Base-by-base conservation (phyloP, 148 eudicot species). In the Hydrangea macrophylla region DNA sequence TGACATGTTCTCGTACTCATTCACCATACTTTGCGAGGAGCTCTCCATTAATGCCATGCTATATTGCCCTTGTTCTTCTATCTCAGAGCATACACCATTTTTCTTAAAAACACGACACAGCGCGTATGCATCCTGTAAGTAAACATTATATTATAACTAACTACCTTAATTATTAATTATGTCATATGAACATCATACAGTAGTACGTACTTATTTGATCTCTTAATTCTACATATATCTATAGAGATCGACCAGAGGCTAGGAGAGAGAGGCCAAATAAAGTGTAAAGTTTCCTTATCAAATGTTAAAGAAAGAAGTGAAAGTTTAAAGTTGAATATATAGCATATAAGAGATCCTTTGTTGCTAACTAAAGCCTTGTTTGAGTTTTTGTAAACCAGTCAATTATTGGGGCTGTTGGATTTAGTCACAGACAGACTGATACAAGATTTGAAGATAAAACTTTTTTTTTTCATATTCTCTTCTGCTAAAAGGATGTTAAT, bases 91-190 rank as follows among this genome's bases (percentile, higher is more conserved):
- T 5, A 85, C 37, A 5, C 88, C 86, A 26, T 88, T 88, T 71
- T 88, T 88, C 83, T 88, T 88, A 64, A 88, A 88, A 23, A 88
- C 93, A 2, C 93, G 88, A 48, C 93, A 88, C 61, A 88, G 69
- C 32, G 93, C 93, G 35, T 81, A 88, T 0, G 90, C 77, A 48
- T 88, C 93, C 93, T 88, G 82, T 42, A 17, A 37, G 13, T 20
- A 39, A 58, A 4, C 18, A 9, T n/a, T n/a, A n/a, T n/a, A n/a
- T n/a, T n/a, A n/a, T n/a, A n/a, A n/a, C n/a, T n/a, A n/a, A n/a
- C n/a, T n/a, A n/a, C n/a, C n/a, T n/a, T n/a, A n/a, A n/a, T n/a
- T n/a, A n/a, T n/a, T n/a, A n/a, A n/a, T n/a, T n/a, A n/a, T n/a
- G n/a, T n/a, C n/a, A n/a, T n/a, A n/a, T n/a, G n/a, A n/a, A n/a